Base-by-base conservation (phyloP, 2,329 filamentous ascomycete genomes). In the Pseudocercospora vitis region DNA sequence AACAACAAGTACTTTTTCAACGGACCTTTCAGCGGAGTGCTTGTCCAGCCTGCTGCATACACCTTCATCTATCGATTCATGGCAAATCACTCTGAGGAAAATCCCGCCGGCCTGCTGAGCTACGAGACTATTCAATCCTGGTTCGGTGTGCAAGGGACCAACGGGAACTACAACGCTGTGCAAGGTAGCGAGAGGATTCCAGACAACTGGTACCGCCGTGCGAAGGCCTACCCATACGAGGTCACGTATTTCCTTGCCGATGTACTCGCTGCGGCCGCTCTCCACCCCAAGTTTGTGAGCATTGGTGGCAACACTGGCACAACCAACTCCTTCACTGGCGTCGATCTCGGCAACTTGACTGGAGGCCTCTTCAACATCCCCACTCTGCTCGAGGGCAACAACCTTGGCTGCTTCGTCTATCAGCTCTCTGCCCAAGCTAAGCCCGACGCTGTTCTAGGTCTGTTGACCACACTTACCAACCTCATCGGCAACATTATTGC, bases 331-430 rank as follows among this genome's bases (percentile, higher is more conserved):
- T 67, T 65, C 52, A 55, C 59, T 4, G 61, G 62, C 9, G 58
- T 65, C 23, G 52, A 63, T 24, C 14, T 65, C 28, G 50, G 49
- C 32, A 49, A 66, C 33, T 16, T 66, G 5, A 70, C 69, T 7
- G 68, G 63, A 11, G 62, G 64, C 9, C 49, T 62, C 14, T 56
- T 62, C 50, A 63, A 64, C 48, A 31, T 35, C 1, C 44, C 35
- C 7, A 53, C 56, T 18, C 58, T 67, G 7, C 42, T 58, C n/a
- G 45, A 67, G 44, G 68, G 65, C n/a, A 71, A 73, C 63, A 71
- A 70, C 48, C 64, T 73, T 1, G 56, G 69, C 2, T 74, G 71
- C 57, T 71, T 73, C 55, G 63, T 54, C 6, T 65, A 70, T 32
- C 53, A 71, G 45, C 50, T 71, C 8, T 52, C 70, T 53, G 66